These are phyloP conservation scores for Zizania latifolia DNA, from an alignment of 176 grass and related monocot genomes.

Conservation along the genomic window DNA sequence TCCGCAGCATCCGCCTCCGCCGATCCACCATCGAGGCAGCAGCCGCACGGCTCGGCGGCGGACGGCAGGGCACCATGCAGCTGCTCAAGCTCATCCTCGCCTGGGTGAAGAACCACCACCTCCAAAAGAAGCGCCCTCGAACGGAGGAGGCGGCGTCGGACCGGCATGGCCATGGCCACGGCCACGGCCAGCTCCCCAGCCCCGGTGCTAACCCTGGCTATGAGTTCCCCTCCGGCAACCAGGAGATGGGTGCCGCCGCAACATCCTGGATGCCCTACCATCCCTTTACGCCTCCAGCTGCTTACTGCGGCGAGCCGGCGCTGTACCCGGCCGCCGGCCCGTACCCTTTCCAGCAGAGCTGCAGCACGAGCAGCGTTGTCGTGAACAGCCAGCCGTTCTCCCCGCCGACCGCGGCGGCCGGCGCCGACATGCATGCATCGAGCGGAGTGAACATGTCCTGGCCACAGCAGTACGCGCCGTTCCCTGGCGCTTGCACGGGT, in stretches of 20 bases:
- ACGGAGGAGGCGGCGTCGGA: slow-evolving; percentile 7
- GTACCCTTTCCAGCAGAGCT: slow-evolving; percentile 45
- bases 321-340: slow-evolving; percentile 26
- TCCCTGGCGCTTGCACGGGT: slow-evolving; percentile 18
- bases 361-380: slow-evolving; percentile 50
- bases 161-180: background rate
- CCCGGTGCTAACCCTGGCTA: slow-evolving; percentile 12
- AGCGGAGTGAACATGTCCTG: slow-evolving; percentile 33
- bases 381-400: slow-evolving; percentile 64
- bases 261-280: slow-evolving; percentile 53
- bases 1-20: slow-evolving; percentile 78
- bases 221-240: slow-evolving; percentile 21
- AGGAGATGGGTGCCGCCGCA: background rate
- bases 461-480: slow-evolving; percentile 41
- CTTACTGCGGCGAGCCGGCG: slow-evolving; percentile 37
- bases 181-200: slow-evolving; percentile 15
- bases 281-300: background rate
- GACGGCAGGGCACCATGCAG: slow-evolving; percentile 56
- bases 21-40: slow-evolving; percentile 81
- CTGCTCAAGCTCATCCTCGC: slow-evolving; percentile 88
- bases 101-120: slow-evolving; percentile 88
- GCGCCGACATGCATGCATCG: slow-evolving; percentile 51
- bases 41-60: slow-evolving; percentile 58
- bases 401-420: slow-evolving; percentile 18
- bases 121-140: slow-evolving; percentile 54